phyloP scores from a whole-genome alignment of 192 early-diverging fungal species.

The Podochytrium sp. region DNA sequence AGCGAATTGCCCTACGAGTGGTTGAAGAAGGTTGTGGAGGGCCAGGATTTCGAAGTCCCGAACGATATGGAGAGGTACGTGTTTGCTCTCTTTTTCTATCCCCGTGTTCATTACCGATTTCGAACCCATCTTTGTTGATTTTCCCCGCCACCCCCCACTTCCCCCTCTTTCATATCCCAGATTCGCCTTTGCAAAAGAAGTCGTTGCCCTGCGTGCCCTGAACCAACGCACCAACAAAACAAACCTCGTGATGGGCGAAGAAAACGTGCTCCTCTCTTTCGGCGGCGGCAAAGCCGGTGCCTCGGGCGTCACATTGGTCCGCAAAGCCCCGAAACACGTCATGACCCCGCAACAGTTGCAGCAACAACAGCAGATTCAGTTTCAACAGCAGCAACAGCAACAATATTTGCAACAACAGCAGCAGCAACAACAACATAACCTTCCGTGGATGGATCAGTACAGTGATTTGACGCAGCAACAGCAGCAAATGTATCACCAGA shows the following conservation, averaged over 20 bases:
- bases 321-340: constrained; percentile 48
- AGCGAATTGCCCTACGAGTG: constrained; percentile 66
- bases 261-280: constrained; percentile 64
- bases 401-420: constrained; percentile 2
- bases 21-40: constrained; percentile 64
- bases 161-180: constrained; percentile 31
- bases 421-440: constrained; percentile 1
- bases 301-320: constrained; percentile 60
- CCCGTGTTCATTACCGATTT: no score
- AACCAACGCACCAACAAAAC: constrained; percentile 23
- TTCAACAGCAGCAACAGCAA: constrained; percentile 12
- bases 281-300: constrained; percentile 45
- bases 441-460: not conserved
- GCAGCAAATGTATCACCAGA: constrained; percentile 7
- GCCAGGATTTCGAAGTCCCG: constrained; percentile 55
- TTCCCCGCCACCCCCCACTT: no score
- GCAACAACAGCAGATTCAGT: constrained; percentile 28
- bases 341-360: not conserved
- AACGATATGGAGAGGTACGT: constrained; percentile 62
- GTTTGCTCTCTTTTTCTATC: constrained; percentile 3
- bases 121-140: no score
- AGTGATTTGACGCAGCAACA: not conserved
- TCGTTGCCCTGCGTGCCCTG: constrained; percentile 48
- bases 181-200: constrained; percentile 59
- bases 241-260: constrained; percentile 50